Base-by-base conservation (phyloP, 1,284 basidiomycete species). In the Cutaneotrichosporon sp. region DNA sequence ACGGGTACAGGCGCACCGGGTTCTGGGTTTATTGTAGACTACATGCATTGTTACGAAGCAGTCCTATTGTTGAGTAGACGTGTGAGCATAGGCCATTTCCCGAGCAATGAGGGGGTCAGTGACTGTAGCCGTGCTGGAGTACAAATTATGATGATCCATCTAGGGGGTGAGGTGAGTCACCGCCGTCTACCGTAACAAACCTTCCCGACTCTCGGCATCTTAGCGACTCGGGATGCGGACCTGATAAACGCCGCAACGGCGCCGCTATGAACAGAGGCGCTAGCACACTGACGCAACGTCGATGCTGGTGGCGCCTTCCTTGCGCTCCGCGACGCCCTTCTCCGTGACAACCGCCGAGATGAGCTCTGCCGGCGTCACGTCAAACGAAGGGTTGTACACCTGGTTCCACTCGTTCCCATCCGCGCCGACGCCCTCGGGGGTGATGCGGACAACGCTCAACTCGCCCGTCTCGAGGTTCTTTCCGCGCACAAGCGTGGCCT, bases 311-410 rank as follows among this genome's bases (percentile, higher is more conserved):
- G 64, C 63, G 7, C 74, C 75, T 19, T 69, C 65, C 32, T 66
- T 57, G 43, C 74, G 67, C 52, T 84, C 81, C 4, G 87, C 87
- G 11, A 91, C 88, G 11, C 90, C 89, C 66, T 86, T 90, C 76
- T 92, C 89, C 4, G 89, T 91, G 6, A 90, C 88, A 46, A 92
- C 87, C n/a, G 66, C 59, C 63, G 74, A 77, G 55, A 79, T 79
- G 22, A 79, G 66, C 59, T 88, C 85, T 2, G 90, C 88, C 1
- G 91, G 90, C 0, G 91, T 94, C 16, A 96, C 90, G 68, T 94
- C 91, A 71, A 94, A 96, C 57, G 86, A 88, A 4, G 91, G 90
- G 72, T 94, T 96, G 74, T 92, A 91, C 9, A 92, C 82, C 49
- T 62, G 62, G 57, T 76, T 73, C 70, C 73, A 75, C 10, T 58